Base-by-base conservation (phyloP, 2,329 filamentous ascomycete genomes). In the Trichoderma breve region DNA sequence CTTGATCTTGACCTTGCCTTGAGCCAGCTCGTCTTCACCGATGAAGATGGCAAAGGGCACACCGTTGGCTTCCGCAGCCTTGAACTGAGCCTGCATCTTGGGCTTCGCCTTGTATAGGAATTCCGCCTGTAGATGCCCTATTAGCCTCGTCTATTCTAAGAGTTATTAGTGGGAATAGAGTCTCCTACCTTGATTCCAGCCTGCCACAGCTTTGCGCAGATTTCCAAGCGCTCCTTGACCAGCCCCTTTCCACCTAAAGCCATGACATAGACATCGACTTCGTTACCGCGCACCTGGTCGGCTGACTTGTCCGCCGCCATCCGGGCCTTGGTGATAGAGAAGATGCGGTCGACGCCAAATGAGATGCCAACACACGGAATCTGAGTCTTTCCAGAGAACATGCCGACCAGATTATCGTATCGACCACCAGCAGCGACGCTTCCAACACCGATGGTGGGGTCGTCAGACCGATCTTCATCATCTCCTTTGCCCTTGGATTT, bases 271-370 rank as follows among this genome's bases (percentile, higher is more conserved):
- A 95, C 94, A 79, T 98, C 95, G 3, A 95, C 91, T 76, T 96
- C 92, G 78, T 91, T 94, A 74, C 87, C 86, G 74, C 92, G 86
- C 67, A 87, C 77, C 88, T 86, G 68, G 72, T 89, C 88, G 71
- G 87, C 88, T 73, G 89, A 89, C 76, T 88, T 86, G 72, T 89
- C 88, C 70, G 86, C 88, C 73, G 88, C 90, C 79, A 93, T 87
- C 63, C 91, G 87, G 14, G 93, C 91, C 81, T 97, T 95, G 75
- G 92, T 93, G 79, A 98, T 95, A 76, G 92, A 94, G 84, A 97
- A 97, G 78, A 98, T 98, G 76, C 95, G 91, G 82, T 98, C 95
- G 63, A 98, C 93, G 70, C 95, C 95, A 79, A 98, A 98, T 2
- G 95, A 97, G 76, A 97, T 93, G 67, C 81, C 81, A 11, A 83